Base-by-base conservation (phyloP, 495 filamentous ascomycete genomes). In the Tuber indicum region DNA sequence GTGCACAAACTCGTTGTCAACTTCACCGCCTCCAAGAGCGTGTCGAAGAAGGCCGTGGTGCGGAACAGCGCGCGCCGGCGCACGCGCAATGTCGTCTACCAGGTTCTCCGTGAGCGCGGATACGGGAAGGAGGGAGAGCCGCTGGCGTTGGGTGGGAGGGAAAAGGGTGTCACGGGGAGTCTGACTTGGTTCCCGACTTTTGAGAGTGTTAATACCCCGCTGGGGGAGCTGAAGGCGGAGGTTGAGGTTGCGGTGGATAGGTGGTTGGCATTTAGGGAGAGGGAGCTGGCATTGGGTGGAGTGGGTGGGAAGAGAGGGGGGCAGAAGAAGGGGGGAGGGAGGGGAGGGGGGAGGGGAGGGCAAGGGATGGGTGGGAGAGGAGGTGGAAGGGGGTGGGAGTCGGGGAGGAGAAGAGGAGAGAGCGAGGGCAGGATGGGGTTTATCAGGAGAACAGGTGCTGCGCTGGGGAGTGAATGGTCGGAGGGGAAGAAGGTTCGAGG, bases 121-220 rank as follows among this genome's bases (percentile, higher is more conserved):
- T 80, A 80, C 26, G 62, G 46, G 14, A 76, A n/a, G 39, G 78
- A 79, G 58, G 78, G 78, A 8, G 74, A 74, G 62, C 46, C n/a
- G 21, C 42, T 75, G 16, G n/a, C 42, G 21, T 32, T 23, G 19
- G 71, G 43, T 1, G 26, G 62, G n/a, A n/a, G 58, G 70, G 26
- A 72, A 9, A 41, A 46, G 43, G 36, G 75, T 0, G 73, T 79
- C 32, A 26, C 49, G 23, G 78, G 78, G 9, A 80, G 76, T 62
- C 72, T 80, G 45, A 69, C 73, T 75, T 80, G 78, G 70, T 79
- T 62, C 26, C 72, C 74, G 46, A 80, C 78, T 23, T 41, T 58
- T 23, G 73, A 80, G 45, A 75, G 73, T 45, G 78, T 80, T 26
- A 44, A 73, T 44, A 73, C 77, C 9, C 66, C 47, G 19, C 79